These are phyloP conservation scores for Ascomycota sp. DNA, from an alignment of 2,329 filamentous ascomycete genomes.

Conservation along the genomic window DNA sequence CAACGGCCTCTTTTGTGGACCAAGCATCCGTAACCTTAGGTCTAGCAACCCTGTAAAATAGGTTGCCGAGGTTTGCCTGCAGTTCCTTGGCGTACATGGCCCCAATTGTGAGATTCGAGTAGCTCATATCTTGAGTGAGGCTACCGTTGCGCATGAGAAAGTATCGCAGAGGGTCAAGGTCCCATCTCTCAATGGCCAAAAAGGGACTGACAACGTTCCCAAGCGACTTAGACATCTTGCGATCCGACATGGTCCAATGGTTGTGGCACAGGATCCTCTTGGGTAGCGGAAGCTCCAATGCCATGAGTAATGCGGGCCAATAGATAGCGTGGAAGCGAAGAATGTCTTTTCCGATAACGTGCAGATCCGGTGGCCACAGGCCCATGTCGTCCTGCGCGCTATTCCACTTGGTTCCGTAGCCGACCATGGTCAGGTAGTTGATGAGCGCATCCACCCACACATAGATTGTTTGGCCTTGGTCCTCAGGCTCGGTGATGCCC, in stretches of 20 bases:
- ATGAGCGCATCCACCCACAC: constrained; percentile 94
- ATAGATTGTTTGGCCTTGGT: constrained; percentile 75
- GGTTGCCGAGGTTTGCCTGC: constrained; percentile 57
- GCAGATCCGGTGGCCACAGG: constrained; percentile 78
- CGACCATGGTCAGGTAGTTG: constrained; percentile 76
- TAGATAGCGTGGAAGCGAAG: constrained; percentile 91
- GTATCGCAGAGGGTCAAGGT: constrained; percentile 69
- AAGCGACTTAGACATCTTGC: constrained; percentile 91
- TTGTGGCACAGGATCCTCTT: constrained; percentile 68
- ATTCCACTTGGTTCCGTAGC: constrained; percentile 42
- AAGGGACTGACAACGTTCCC: constrained; percentile 93
- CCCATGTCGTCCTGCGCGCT: constrained; percentile 37
- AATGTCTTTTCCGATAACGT: constrained; percentile 92
- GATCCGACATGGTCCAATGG: constrained; percentile 79
- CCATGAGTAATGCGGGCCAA: constrained; percentile 91
- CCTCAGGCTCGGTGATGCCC: constrained; percentile 75
- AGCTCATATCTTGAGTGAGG: constrained; percentile 57
- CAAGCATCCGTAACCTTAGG: constrained; percentile 32
- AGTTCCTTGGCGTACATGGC: constrained; percentile 60
- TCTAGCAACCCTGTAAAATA: constrained; percentile 47
- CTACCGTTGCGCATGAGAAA: constrained; percentile 68
- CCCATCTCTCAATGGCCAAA: constrained; percentile 73
- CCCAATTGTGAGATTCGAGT: constrained; percentile 58
- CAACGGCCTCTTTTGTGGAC: constrained; percentile 38
- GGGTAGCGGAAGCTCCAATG: constrained; percentile 56